These are phyloP conservation scores for Xylaria sp. DNA, from an alignment of 2,329 filamentous ascomycete genomes.

Conservation along the genomic window DNA sequence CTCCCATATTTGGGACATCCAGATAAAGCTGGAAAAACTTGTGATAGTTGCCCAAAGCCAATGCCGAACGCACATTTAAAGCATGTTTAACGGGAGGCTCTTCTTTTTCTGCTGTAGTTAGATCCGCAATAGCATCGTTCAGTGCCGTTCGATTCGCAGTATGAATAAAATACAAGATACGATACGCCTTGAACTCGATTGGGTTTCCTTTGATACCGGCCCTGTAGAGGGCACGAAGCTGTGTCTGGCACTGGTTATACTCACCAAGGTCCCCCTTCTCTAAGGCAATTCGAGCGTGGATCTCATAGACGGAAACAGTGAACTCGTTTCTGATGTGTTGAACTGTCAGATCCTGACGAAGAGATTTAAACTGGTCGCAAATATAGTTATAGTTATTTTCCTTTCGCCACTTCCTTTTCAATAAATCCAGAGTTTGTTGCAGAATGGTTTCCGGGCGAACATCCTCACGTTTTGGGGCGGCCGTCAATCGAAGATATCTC, in stretches of 20 bases:
- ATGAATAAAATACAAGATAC: conserved; percentile 99
- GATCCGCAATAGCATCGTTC: conserved; percentile 98
- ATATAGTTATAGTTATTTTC: conserved; percentile 97
- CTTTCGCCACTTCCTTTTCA: conserved; percentile 94
- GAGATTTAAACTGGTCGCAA: conserved; percentile 98
- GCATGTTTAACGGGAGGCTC: conserved; percentile 89
- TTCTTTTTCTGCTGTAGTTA: conserved; percentile 96
- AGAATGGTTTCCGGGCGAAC: conserved; percentile 87
- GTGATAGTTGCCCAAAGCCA: conserved; percentile 96
- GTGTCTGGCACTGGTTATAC: conserved; percentile 99
- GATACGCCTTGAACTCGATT: conserved; percentile 98
- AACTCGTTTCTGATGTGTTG: conserved; percentile 98
- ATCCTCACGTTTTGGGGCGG: conserved; percentile 86
- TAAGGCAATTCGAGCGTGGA: conserved; percentile 95
- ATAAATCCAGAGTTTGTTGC: conserved; percentile 83
- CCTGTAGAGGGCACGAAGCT: conserved; percentile 90
- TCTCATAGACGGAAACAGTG: conserved; percentile 96
- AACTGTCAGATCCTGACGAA: conserved; percentile 97
- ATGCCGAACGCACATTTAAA: conserved; percentile 86
- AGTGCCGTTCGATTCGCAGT: conserved; percentile 98
- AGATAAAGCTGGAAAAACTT: conserved; percentile 97
- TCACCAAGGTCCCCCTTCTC: conserved; percentile 99
- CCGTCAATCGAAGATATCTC: conserved; percentile 91
- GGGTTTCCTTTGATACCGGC: conserved; percentile 88
- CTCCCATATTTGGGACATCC: conserved; percentile 95